These are phyloP conservation scores for Zopfia rhizophila DNA, from an alignment of 2,329 filamentous ascomycete genomes.

Conservation along the genomic window DNA sequence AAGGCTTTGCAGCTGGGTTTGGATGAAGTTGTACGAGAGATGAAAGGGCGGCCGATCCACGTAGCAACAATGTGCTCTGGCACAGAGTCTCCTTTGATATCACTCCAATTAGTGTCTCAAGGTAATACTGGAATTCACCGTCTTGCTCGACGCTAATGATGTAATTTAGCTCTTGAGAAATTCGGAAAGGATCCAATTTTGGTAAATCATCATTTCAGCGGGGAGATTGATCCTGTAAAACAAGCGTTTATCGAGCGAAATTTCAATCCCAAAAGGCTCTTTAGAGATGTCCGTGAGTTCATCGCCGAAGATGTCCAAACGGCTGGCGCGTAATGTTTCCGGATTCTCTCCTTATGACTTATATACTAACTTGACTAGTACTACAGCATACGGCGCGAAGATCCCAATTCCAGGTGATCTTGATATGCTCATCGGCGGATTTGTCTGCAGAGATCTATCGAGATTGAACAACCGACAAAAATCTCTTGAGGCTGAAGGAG, in stretches of 20 bases:
- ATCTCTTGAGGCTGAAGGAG: slow-evolving; percentile 64
- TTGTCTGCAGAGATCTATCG: slow-evolving; percentile 81
- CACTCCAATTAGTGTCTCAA: slow-evolving; percentile 65
- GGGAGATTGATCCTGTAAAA: slow-evolving; percentile 59
- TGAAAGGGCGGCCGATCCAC: slow-evolving; percentile 55
- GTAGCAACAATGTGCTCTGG: slow-evolving; percentile 82
- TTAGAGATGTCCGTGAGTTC: slow-evolving; percentile 58
- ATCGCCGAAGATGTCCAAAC: slow-evolving; percentile 61
- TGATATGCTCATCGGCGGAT: slow-evolving; percentile 77
- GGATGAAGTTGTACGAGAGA: slow-evolving; percentile 43
- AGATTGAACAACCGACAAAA: slow-evolving; percentile 68
- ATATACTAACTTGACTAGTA: slow-evolving; percentile 52
- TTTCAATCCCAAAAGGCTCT: slow-evolving; percentile 54
- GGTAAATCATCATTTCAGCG: slow-evolving; percentile 56
- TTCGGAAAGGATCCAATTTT: slow-evolving; percentile 19
- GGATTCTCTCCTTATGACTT: neutral
- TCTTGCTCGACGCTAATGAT: too few species aligned
- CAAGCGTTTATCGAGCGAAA: slow-evolving; percentile 61
- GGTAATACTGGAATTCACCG: slow-evolving; percentile 44
- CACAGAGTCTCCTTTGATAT: slow-evolving; percentile 78
- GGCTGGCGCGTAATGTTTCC: slow-evolving; percentile 13
- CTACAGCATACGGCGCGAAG: slow-evolving; percentile 73
- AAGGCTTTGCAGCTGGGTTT: slow-evolving; percentile 50
- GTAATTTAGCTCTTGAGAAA: slow-evolving; percentile 23
- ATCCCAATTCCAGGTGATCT: slow-evolving; percentile 65